Evolutionary conservation across 2,329 filamentous ascomycete genomes (phyloP), one percentile per base, ranked within the genome.

Genomic region (Ceratocystis cacaofunesta): DNA sequence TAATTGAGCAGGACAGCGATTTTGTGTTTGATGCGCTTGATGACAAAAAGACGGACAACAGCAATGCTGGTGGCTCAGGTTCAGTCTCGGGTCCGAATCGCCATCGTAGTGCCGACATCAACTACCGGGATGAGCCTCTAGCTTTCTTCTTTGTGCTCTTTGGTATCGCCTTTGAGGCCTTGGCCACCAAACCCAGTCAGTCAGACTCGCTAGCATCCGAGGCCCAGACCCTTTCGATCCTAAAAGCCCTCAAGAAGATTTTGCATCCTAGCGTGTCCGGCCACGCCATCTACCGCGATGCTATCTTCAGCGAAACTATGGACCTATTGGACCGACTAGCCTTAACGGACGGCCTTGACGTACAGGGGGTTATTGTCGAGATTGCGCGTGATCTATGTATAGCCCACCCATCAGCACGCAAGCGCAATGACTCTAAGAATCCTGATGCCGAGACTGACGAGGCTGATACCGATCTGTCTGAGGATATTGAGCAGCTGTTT

Each of bases 121-220:
- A 97, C 74, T 99, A 99, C 73, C 89, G 94, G 61, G 92, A 97
- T 72, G 94, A 99, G 73, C 94, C 94, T 0, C 90, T 97, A 1
- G 94, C 94, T 0, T 99, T 99, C 80, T 99, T 99, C 78, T 99
- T 99, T 71, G 92, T 99, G 15, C 82, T 99, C 0, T 99, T 97
- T 71, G 94, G 94, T 10, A 86, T 99, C 66, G 91, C 92, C 0
- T 97, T 99, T 70, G 95, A 99, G 75, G 92, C 95, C 19, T 82
- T 99, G 25, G 92, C 92, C 6, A 90, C 90, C 5, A 85, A 91
- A 60, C 86, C 88, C 4, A 55, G 63, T 12, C 48, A 58, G 25
- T 82, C 84, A 25, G 80, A 82, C 61, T 78, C 77, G 43, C 80
- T 91, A 36, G 86, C 85, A 3, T 85, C 85, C 0, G 86, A 87